A percentile compares a stretch with the other conserved stretches of the same genome.
phyloP scores from a whole-genome alignment of 345 rosid genomes.

The Corymbia maculata region DNA sequence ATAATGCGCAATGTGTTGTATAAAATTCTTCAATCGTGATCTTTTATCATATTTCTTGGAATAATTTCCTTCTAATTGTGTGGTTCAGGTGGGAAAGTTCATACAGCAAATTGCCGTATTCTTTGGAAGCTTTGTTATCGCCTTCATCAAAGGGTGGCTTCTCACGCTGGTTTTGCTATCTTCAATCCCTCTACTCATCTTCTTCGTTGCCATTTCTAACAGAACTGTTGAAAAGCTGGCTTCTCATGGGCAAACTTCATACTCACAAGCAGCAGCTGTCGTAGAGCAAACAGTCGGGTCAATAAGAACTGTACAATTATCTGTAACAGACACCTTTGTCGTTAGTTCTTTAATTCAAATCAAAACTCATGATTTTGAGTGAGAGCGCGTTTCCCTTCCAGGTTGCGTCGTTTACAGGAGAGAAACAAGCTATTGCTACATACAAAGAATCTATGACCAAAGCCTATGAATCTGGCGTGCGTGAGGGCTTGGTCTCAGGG shows the following conservation, averaged over 20 bases:
- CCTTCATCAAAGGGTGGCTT: slow-evolving; percentile 41
- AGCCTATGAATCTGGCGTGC: slow-evolving; percentile 25
- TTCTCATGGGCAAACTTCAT: slow-evolving; percentile 23
- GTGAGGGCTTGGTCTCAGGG: slow-evolving; percentile 28
- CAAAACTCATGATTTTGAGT: too few species aligned
- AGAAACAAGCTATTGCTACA: slow-evolving; percentile 23
- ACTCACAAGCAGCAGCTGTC: slow-evolving; percentile 24
- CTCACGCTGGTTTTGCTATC: slow-evolving; percentile 39
- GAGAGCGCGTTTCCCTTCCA: neutral
- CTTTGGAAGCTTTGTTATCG: slow-evolving; percentile 25
- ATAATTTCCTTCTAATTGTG: too few species aligned
- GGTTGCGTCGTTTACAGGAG: slow-evolving; percentile 51
- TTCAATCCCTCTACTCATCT: slow-evolving; percentile 25
- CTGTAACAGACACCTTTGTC: neutral
- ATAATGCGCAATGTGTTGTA: neutral
- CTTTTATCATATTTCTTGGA: neutral
- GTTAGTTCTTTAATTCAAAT: neutral
- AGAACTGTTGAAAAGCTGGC: slow-evolving; percentile 17
- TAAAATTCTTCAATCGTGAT: neutral
- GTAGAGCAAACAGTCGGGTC: slow-evolving; percentile 31
- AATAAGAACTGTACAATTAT: slow-evolving; percentile 27
- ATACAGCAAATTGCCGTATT: slow-evolving; percentile 29
- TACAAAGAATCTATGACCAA: slow-evolving; percentile 20
- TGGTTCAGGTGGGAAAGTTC: slow-evolving; percentile 37
- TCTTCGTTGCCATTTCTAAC: slow-evolving; percentile 19